Percentiles rank a stretch among this genome's conserved stretches.
Evolutionary conservation across 139 green algal species (phyloP).

Genomic region (Pleodorina starrii): DNA sequence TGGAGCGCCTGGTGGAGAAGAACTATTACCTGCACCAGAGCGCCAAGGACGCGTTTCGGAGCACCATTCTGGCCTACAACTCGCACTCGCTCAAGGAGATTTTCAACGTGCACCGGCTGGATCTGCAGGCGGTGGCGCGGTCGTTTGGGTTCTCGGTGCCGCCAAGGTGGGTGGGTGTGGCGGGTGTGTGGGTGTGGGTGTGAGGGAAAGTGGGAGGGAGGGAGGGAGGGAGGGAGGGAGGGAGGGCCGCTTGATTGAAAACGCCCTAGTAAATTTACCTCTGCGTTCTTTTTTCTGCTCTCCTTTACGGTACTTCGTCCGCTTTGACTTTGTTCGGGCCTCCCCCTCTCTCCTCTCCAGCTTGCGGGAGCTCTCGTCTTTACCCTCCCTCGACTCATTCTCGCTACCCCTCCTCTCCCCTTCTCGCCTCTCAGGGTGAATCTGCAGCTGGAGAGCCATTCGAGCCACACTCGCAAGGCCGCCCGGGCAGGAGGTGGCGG

Average conservation of each 20-base stretch:
- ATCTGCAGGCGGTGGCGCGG: conserved; percentile 89
- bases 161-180: conserved; percentile 57
- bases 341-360: too few species aligned
- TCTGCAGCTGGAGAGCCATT: conserved; percentile 91
- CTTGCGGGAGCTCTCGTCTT: too few species aligned
- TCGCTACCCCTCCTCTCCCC: too few species aligned
- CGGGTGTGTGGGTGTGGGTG: too few species aligned
- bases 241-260: too few species aligned
- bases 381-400: too few species aligned
- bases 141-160: conserved; percentile 95
- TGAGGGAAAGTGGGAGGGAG: too few species aligned
- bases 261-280: too few species aligned
- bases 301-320: too few species aligned
- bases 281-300: too few species aligned
- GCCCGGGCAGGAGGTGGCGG: conserved; percentile 42
- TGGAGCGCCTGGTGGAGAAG: conserved; percentile 98
- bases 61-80: conserved; percentile 98
- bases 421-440: conserved; percentile 90
- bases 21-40: conserved; percentile 98
- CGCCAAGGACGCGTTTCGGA: conserved; percentile 83
- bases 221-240: too few species aligned
- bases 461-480: conserved; percentile 78
- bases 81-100: conserved; percentile 95
- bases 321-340: too few species aligned
- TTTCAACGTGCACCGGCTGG: conserved; percentile 98